Percentiles rank a stretch among this genome's conserved stretches.
Conservation (phyloP, 192 early-diverging fungal genomes). For the Umbelopsis ramanniana region DNA sequence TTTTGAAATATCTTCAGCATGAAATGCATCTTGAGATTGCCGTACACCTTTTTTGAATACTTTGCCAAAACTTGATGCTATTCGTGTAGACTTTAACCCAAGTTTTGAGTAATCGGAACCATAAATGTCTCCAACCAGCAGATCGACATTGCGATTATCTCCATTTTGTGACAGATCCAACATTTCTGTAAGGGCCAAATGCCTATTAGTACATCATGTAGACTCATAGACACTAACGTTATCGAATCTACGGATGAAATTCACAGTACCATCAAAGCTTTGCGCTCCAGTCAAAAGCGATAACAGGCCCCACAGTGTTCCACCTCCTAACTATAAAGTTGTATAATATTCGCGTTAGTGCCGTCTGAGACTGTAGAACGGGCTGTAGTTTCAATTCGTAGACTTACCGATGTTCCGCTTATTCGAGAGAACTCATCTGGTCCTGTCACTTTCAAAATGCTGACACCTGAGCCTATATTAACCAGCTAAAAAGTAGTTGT, state of each 20-base stretch:
- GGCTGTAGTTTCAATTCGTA: neutral
- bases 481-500: constrained; percentile 64
- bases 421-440: constrained; percentile 86
- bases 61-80: constrained; percentile 95
- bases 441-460: constrained; percentile 92
- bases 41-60: constrained; percentile 85
- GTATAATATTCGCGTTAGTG: too few species aligned
- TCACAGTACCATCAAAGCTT: constrained; percentile 75
- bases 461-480: constrained; percentile 98
- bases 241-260: neutral
- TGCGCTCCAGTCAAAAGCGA: constrained; percentile 88
- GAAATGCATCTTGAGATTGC: constrained; percentile 62
- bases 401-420: constrained; percentile 74
- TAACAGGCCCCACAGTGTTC: constrained; percentile 94
- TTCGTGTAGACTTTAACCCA: constrained; percentile 91
- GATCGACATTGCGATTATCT: constrained; percentile 89
- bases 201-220: neutral
- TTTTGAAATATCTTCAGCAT: constrained; percentile 83
- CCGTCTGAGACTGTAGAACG: too few species aligned
- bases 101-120: constrained; percentile 89
- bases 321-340: constrained; percentile 77
- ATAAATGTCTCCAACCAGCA: constrained; percentile 97
- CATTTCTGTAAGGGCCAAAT: constrained; percentile 52
- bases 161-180: constrained; percentile 86
- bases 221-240: too few species aligned